Evolutionary conservation across 345 rosid species (phyloP).

Genomic region (Hibiscus syriacus): DNA sequence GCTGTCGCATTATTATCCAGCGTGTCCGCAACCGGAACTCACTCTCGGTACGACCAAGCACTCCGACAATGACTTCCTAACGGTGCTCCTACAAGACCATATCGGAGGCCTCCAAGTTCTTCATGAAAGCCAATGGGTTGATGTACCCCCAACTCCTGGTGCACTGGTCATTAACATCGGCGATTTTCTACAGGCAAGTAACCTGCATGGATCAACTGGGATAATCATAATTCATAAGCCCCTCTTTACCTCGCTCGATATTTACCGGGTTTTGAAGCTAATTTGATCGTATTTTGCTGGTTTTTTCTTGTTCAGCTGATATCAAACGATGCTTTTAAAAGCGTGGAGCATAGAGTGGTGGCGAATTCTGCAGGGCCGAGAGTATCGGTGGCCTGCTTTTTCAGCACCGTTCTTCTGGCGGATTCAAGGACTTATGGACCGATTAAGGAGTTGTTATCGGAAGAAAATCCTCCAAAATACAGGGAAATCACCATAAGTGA

Average conservation of each 20-base stretch:
- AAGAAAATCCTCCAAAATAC: conserved; percentile 21
- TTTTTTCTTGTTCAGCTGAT: conserved; percentile 27
- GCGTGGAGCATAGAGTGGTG: conserved; percentile 29
- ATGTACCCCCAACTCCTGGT: conserved; percentile 38
- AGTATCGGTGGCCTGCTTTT: conserved; percentile 33
- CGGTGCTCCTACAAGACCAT: conserved; percentile 53
- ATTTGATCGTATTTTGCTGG: too few species aligned
- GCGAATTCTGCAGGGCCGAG: conserved; percentile 25
- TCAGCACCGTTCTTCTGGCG: conserved; percentile 13
- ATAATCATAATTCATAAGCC: too few species aligned
- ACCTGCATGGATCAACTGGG: too few species aligned
- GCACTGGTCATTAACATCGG: conserved; percentile 50
- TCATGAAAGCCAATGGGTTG: conserved; percentile 32
- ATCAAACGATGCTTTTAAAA: conserved; percentile 26
- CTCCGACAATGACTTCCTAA: conserved; percentile 39
- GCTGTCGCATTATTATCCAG: conserved; percentile 49
- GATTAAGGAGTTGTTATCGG: conserved; percentile 11
- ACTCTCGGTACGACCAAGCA: conserved; percentile 44
- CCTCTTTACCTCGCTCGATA: too few species aligned
- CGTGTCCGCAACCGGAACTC: conserved; percentile 49
- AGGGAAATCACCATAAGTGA: conserved; percentile 13
- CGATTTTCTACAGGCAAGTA: conserved; percentile 52
- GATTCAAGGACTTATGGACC: conserved; percentile 22
- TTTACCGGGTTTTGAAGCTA: too few species aligned
- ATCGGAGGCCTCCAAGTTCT: conserved; percentile 53